Evolutionary conservation across 2,329 filamentous ascomycete genomes (phyloP), one percentile per base, ranked within the genome.

Genomic region (Colletotrichum cordylinicola): DNA sequence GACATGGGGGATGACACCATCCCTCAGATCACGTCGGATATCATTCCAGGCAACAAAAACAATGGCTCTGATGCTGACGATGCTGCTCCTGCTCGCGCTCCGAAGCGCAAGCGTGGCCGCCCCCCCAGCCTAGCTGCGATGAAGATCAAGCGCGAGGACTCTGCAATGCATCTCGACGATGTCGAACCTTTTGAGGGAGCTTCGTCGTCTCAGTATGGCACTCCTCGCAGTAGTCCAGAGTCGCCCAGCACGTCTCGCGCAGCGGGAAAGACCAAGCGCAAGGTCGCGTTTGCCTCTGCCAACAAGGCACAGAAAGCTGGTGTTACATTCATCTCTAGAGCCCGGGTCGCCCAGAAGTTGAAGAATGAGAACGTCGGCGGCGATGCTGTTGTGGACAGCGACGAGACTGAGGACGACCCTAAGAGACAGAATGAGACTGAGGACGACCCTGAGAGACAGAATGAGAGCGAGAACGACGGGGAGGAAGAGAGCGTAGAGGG

Each of bases 1-100:
- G 58, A 33, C 31, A 48, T 33, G 16, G 16, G 37, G 3, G 48
- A 67, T 9, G 72, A 66, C 16, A 55, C 43, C 3, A 35, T 74
- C n/a, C 35, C 33, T 15, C n/a, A 66, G n/a, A 16, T 74, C 48
- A 61, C 56, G 31, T 74, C 72, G 24, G 72, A 72, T 10, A 72
- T 74, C 27, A 37, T 33, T 52, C n/a, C 43, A 52, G 43, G n/a
- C 43, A 52, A 13, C 43, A 52, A 52, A 21, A 13, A 13, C n/a
- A 52, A 21, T 13, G 13, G 3, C n/a, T 52, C 43, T 21, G 43
- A 52, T 52, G n/a, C 43, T 12, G n/a, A 52, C 29, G 52, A 24
- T 12, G 8, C 6, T 21, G 10, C 9, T 13, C 13, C 66, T 10
- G 21, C 8, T 31, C 31, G 2, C 31, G 9, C 21, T 29, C 15